Base-by-base conservation (phyloP, 208 protist species). In the Crithidia bombi region DNA sequence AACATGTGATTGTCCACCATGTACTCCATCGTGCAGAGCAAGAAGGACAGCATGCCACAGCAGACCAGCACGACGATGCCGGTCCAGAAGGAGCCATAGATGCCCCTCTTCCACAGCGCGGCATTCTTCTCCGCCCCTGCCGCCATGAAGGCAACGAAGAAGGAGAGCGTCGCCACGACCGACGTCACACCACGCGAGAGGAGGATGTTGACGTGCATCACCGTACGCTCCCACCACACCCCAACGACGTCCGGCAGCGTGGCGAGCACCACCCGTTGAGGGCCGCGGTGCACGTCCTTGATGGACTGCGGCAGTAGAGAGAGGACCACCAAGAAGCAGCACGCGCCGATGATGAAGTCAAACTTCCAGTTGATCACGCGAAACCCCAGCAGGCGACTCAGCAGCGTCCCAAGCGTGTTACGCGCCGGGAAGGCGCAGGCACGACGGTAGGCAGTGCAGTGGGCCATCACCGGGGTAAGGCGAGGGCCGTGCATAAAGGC, bases 321-420 rank as follows among this genome's bases (percentile, higher is more conserved):
- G 17, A 83, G 58, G 15, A 95, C 79, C 3, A 95, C 71, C 7
- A 72, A 43, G 62, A 93, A 91, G 77, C 83, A 90, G 51, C 74
- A 75, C 28, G 78, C 65, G 3, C 85, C 89, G 25, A 82, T 79
- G 57, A 95, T 81, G 58, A 95, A 46, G 74, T 93, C 90, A 44
- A 95, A 95, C 79, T 93, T 85, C 86, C 90, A 95, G 73, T 95
- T 93, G 38, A 95, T 75, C 6, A 93, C 54, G 26, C 90, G 83
- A 39, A 95, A 93, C 4, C 86, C 85, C 11, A 82, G 73, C 26
- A 90, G 74, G n/a, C 87, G 78, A 33, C 82, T 81, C 9, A 80
- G 58, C 46, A 93, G 72, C 6, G 73, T 66, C 56, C 81, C 58
- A 32, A 83, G 72, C 25, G 83, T 87, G 69, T 90, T 88, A 25